Conservation (phyloP, 352 stramenopile species). For the Globisporangium okanoganense region DNA sequence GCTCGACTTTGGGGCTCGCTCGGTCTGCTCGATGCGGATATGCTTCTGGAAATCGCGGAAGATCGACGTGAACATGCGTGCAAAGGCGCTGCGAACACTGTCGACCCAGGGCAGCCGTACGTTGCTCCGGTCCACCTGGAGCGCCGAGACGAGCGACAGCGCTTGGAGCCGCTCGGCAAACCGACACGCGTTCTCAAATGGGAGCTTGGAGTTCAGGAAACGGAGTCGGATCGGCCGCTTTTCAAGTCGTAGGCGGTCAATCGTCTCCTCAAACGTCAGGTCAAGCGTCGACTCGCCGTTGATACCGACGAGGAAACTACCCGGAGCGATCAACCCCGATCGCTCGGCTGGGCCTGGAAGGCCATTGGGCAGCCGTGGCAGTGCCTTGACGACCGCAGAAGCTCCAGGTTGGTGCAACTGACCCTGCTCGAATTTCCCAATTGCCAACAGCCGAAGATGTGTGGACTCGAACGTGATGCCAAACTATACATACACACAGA, state of each 20-base stretch:
- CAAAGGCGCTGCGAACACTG: slow-evolving; percentile 51
- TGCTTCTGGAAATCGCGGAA: slow-evolving; percentile 54
- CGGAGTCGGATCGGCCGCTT: slow-evolving; percentile 53
- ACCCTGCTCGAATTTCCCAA: slow-evolving; percentile 43
- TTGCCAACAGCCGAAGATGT: slow-evolving; percentile 55
- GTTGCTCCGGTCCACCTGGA: slow-evolving; percentile 42
- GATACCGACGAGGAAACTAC: slow-evolving; percentile 67
- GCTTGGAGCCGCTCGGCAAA: slow-evolving; percentile 58
- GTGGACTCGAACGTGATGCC: slow-evolving; percentile 80
- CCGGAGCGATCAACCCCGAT: slow-evolving; percentile 39
- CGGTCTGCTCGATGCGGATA: slow-evolving; percentile 37
- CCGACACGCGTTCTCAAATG: slow-evolving; percentile 48
- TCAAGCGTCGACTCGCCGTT: slow-evolving; percentile 66
- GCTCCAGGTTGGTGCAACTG: slow-evolving; percentile 25
- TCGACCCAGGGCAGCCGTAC: slow-evolving; percentile 57
- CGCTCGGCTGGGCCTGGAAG: slow-evolving; percentile 57
- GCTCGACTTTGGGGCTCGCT: background rate
- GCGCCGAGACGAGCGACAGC: slow-evolving; percentile 44
- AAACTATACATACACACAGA: slow-evolving; percentile 27
- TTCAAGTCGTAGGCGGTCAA: slow-evolving; percentile 43
- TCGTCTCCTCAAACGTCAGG: slow-evolving; percentile 60
- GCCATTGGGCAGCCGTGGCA: slow-evolving; percentile 55
- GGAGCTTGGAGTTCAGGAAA: slow-evolving; percentile 49
- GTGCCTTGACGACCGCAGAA: slow-evolving; percentile 65
- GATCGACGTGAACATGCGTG: slow-evolving; percentile 57